Evolutionary conservation across 2,329 filamentous ascomycete genomes (phyloP).

Genomic region (Cercospora beticola): DNA sequence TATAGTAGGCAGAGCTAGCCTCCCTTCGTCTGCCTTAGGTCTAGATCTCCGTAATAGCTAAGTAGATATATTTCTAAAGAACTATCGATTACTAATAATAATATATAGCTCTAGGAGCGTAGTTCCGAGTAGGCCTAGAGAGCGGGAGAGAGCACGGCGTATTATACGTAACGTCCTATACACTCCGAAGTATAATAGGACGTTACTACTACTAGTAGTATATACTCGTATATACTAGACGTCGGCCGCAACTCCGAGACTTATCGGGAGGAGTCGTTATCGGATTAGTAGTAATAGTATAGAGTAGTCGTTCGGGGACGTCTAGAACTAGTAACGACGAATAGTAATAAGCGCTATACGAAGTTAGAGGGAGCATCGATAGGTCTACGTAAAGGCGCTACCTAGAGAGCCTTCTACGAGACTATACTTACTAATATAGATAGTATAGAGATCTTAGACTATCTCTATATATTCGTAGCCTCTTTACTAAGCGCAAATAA

Average conservation of each 20-base stretch:
- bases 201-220: not conserved
- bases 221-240: not conserved
- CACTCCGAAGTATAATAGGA: not conserved
- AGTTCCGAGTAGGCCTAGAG: not conserved
- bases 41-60: not conserved
- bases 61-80: not conserved
- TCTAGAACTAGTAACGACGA: not conserved
- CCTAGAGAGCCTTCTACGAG: not conserved
- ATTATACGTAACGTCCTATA: not conserved
- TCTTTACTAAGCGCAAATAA: not conserved
- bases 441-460: not conserved
- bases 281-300: not conserved
- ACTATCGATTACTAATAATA: not conserved
- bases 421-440: not conserved
- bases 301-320: not conserved
- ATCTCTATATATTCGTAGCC: not conserved
- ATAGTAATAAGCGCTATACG: not conserved
- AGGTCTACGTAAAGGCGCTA: not conserved
- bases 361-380: not conserved
- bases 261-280: not conserved
- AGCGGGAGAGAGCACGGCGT: not conserved
- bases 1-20: not conserved
- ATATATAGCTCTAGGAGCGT: not conserved
- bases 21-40: not conserved
- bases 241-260: not conserved